phyloP scores from a whole-genome alignment of 305 asterid genomes.

The Ajuga reptans region DNA sequence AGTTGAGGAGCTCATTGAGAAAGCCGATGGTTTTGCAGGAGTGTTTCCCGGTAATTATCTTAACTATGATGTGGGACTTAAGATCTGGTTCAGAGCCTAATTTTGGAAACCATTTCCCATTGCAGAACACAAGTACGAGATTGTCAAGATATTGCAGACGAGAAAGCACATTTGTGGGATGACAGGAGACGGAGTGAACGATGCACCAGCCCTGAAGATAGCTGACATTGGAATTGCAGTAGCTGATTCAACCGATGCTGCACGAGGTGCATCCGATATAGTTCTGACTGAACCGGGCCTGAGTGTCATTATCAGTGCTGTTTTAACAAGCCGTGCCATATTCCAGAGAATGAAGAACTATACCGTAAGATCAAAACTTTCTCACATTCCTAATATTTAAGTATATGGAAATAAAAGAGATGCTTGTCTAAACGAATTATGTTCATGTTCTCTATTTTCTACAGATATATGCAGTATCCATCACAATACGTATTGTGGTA shows the following conservation, averaged over 20 bases:
- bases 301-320: slow-evolving; percentile 70
- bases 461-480: slow-evolving; percentile 63
- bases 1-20: slow-evolving; percentile 64
- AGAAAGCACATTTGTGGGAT: slow-evolving; percentile 67
- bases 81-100: not conserved
- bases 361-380: slow-evolving; percentile 23
- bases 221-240: slow-evolving; percentile 80
- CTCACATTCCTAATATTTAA: not conserved
- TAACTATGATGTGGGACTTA: not conserved
- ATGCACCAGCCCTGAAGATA: slow-evolving; percentile 60
- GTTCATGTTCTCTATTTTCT: not conserved
- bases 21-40: slow-evolving; percentile 80
- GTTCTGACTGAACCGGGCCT: slow-evolving; percentile 63
- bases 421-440: not conserved
- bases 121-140: slow-evolving; percentile 68
- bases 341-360: slow-evolving; percentile 79
- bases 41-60: slow-evolving; percentile 52
- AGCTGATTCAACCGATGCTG: slow-evolving; percentile 72
- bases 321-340: slow-evolving; percentile 62
- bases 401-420: not conserved
- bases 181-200: slow-evolving; percentile 80
- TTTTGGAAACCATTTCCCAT: not conserved
- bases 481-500: slow-evolving; percentile 64
- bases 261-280: slow-evolving; percentile 62
- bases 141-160: slow-evolving; percentile 56